These are phyloP conservation scores for Penicillium sp. DNA, from an alignment of 2,329 filamentous ascomycete genomes.

Conservation along the genomic window DNA sequence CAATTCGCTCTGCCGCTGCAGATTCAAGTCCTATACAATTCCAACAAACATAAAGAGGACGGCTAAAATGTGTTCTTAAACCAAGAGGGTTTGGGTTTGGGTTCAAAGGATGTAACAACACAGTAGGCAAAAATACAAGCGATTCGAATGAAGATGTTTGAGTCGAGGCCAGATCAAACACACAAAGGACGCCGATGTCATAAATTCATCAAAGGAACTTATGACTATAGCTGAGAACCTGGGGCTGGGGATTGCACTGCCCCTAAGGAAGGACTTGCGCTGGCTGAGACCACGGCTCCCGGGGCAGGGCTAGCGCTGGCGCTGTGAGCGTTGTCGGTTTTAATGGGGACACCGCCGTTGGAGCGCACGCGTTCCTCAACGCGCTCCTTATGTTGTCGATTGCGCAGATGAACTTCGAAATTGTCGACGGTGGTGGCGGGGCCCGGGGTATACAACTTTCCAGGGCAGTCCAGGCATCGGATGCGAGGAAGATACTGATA, in stretches of 20 bases:
- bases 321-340: constrained; percentile 5
- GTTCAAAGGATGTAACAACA: constrained; percentile 13
- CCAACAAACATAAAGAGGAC: constrained; percentile 8
- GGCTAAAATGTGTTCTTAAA: constrained; percentile 5
- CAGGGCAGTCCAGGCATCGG: constrained; percentile 87
- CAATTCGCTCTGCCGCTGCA: constrained; percentile 19
- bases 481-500: constrained; percentile 89
- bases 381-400: constrained; percentile 75
- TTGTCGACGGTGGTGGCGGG: constrained; percentile 84
- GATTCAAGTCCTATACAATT: constrained; percentile 23
- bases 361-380: constrained; percentile 60
- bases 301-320: constrained; percentile 23
- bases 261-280: constrained; percentile 22
- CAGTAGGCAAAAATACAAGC: constrained; percentile 21
- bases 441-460: constrained; percentile 90
- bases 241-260: constrained; percentile 13
- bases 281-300: constrained; percentile 10
- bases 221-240: constrained; percentile 22
- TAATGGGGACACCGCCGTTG: constrained; percentile 12
- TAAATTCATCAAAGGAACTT: constrained; percentile 22
- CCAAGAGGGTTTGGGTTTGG: constrained; percentile 7
- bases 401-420: constrained; percentile 91
- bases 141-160: constrained; percentile 14
- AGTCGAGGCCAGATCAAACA: constrained; percentile 12
- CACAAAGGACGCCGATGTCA: constrained; percentile 18